Evolutionary conservation across 305 asterid genomes (phyloP).

Genomic region (Plantago coronopus): DNA sequence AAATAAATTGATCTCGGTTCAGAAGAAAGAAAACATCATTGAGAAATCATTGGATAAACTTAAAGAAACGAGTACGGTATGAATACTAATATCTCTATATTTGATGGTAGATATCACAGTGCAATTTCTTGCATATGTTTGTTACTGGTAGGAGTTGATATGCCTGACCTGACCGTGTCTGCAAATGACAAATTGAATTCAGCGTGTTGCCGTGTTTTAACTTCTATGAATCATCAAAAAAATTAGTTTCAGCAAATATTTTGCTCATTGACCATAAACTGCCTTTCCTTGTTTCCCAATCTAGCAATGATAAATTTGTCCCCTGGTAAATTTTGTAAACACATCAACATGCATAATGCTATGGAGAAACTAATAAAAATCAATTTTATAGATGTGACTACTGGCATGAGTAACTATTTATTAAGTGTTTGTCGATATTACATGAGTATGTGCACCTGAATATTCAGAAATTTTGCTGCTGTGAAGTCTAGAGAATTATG

Average conservation of each 20-base stretch:
- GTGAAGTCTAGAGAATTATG: background rate
- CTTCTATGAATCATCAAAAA: background rate
- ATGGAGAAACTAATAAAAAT: background rate
- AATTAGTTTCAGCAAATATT: no score
- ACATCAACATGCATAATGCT: background rate
- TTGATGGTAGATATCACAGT: slow-evolving; percentile 7
- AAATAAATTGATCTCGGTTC: slow-evolving; percentile 40
- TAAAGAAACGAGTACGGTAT: slow-evolving; percentile 89
- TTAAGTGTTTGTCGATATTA: background rate
- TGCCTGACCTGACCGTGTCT: slow-evolving; percentile 16
- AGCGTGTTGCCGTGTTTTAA: no score
- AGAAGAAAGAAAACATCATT: slow-evolving; percentile 66
- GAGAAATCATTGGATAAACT: slow-evolving; percentile 81
- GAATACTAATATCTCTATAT: slow-evolving; percentile 29
- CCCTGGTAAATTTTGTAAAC: background rate
- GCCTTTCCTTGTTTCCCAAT: background rate
- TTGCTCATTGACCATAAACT: background rate
- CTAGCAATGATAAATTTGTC: background rate
- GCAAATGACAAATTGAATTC: background rate
- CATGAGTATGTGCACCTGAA: background rate
- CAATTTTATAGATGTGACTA: background rate
- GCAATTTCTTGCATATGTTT: slow-evolving; percentile 12
- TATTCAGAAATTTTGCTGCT: background rate
- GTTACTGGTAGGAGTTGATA: slow-evolving; percentile 15
- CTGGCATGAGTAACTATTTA: background rate